Evolutionary conservation across 2,329 filamentous ascomycete species (phyloP).

Genomic region (Apiospora rasikravindrae): DNA sequence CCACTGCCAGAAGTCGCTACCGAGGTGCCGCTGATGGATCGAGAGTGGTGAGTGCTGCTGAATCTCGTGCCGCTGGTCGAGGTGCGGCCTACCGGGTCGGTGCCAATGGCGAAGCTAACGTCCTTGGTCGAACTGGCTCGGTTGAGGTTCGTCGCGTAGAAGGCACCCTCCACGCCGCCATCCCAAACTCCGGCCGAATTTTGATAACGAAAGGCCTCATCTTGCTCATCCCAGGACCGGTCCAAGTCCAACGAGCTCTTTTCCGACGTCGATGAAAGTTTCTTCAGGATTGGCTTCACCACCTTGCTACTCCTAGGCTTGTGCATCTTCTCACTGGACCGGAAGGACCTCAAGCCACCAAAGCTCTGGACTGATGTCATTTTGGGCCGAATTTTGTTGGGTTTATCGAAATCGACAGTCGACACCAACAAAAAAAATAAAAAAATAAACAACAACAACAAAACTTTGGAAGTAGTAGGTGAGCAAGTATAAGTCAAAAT

Average conservation of each 20-base stretch:
- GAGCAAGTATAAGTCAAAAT: not conserved
- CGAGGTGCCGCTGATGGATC: constrained; percentile 64
- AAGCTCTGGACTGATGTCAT: constrained; percentile 44
- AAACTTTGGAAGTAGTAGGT: not conserved
- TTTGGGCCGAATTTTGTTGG: not conserved
- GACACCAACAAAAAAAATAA: too few species aligned
- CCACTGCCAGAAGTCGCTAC: constrained; percentile 60
- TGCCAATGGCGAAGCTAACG: constrained; percentile 52
- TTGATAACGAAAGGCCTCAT: constrained; percentile 38
- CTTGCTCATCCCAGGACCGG: constrained; percentile 63
- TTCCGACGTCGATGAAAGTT: constrained; percentile 57
- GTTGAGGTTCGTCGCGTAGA: constrained; percentile 21
- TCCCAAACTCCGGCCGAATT: constrained; percentile 25
- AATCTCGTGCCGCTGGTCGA: constrained; percentile 39
- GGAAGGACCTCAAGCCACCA: constrained; percentile 33
- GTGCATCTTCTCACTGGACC: constrained; percentile 40
- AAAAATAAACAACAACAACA: not conserved
- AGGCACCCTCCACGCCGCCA: not conserved
- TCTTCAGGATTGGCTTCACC: constrained; percentile 69
- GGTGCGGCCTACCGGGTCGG: constrained; percentile 33
- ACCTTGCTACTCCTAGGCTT: constrained; percentile 54
- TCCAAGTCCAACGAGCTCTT: constrained; percentile 69
- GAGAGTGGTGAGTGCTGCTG: constrained; percentile 53
- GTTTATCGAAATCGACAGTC: not conserved
- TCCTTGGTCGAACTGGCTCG: constrained; percentile 43